Conservation (phyloP, 352 stramenopile genomes). For the Phytopythium delawarense region DNA sequence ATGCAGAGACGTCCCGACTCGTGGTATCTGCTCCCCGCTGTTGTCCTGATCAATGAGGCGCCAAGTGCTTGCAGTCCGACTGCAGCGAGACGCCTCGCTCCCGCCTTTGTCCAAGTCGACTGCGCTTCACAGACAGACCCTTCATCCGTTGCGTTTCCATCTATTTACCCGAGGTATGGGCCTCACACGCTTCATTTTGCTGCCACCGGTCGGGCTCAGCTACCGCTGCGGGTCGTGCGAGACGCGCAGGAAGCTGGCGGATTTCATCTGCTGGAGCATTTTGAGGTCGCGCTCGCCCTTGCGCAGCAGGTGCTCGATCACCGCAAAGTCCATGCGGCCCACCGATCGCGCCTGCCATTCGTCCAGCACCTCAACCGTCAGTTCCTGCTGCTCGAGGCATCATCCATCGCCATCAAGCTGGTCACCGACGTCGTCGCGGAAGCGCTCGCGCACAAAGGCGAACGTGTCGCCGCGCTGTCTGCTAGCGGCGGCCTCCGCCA, state of each 20-base stretch:
- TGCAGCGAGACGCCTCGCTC: too few species aligned
- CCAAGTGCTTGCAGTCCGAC: too few species aligned
- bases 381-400: not conserved
- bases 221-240: conserved; percentile 14
- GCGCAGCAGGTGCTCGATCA: conserved; percentile 84
- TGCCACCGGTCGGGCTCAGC: not conserved
- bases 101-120: too few species aligned
- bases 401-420: conserved; percentile 1
- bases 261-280: conserved; percentile 69
- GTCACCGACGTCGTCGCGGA: conserved; percentile 55
- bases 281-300: conserved; percentile 84
- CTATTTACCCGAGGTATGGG: too few species aligned
- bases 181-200: not conserved
- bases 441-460: conserved; percentile 70
- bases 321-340: conserved; percentile 65
- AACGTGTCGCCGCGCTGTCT: conserved; percentile 14
- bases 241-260: conserved; percentile 45
- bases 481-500: not conserved
- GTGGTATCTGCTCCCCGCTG: too few species aligned
- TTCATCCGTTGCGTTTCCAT: too few species aligned
- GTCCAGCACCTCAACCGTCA: not conserved
- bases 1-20: too few species aligned
- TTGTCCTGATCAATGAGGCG: too few species aligned
- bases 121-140: too few species aligned
- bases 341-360: conserved; percentile 39